Base-by-base conservation (phyloP, 1,284 basidiomycete species). In the Microbotryomycetes sp. region DNA sequence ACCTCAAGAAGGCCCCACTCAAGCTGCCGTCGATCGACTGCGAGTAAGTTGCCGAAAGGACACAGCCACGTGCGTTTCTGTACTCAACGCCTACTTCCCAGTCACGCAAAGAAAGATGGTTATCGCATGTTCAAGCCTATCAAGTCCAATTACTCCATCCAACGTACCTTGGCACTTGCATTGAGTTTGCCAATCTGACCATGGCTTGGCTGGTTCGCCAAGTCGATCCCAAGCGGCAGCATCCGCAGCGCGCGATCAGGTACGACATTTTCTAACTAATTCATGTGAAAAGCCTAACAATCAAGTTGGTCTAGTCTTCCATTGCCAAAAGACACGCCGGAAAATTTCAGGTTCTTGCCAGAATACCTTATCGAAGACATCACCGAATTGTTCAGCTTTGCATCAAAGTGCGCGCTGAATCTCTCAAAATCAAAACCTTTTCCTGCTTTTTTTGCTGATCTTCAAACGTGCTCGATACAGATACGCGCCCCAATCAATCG, bases 351-450 rank as follows among this genome's bases (percentile, higher is more conserved):
- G 29, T 87, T 91, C 71, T 81, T 98, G 30, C 96, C 96, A 0
- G 96, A 99, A 75, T 96, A 93, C 74, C 82, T 97, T 41, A 77
- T 97, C 45, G 96, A 98, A 73, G 94, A 97, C 74, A 84, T 97
- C 11, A 87, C 92, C 4, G 91, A 97, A 61, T 92, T 89, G 74
- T 82, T 88, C 66, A 83, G 86, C 66, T 97, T 88, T 76, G 81
- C 88, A 26, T 85, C 87, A 49, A 84, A 87, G 88, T 91, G 69
- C 64, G 21, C 6, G 21, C 1, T 51, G 52, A 24, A 54, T 55
- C 48, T 41, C 5, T 18, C 47, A 35, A 35, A 16, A 30, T 6
- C 9, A n/a, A 56, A 26, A 46, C 54, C 62, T 70, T 57, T 27
- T 54, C 56, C 28, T 29, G 27, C 30, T 30, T 6, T 28, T 3